Evolutionary conservation across 78 protist species (phyloP), one percentile per base, ranked within the genome.

Genomic region (Dictyostelium purpureum): DNA sequence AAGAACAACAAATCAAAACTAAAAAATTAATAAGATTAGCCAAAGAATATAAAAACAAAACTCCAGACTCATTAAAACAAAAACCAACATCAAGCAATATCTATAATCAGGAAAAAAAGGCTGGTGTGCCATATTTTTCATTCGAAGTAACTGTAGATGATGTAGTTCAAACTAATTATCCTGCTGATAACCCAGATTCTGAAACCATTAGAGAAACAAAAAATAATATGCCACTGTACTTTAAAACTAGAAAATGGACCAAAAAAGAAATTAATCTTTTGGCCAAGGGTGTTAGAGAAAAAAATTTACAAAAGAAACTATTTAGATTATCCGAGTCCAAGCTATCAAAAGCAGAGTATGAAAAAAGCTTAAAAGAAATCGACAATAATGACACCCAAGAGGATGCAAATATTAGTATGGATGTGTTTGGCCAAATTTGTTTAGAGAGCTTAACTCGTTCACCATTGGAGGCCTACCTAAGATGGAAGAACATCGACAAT

Each of bases 401-500:
- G 9, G 43, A 28, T 31, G 7, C 3, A 47, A 2, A 47, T 47
- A 87, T 14, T 67, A 26, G 59, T 24, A 43, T 71, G 33, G 38
- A 66, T 42, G 80, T 57, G 6, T 45, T 70, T 66, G 66, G 49
- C 21, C 42, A 59, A 63, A 21, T 49, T 89, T 63, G 76, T 57
- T 7, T 77, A 37, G 94, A 77, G 1, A 19, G 59, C 18, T 52
- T 87, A n/a, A 49, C 93, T 7, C 42, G 78, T 26, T 49, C 75
- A 38, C 88, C 83, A 42, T n/a, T 59, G 61, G 94, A 89, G 26
- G 74, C 80, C 12, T 35, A 90, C 28, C 18, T 77, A 18, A 45
- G 95, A n/a, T 90, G 95, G 95, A 69, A 49, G 33, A 80, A 80
- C 35, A 19, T 14, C 28, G 92, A 90, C 14, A 43, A 71, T 54